Evolutionary conservation across 1,284 basidiomycete genomes (phyloP), one percentile per base, ranked within the genome.

Genomic region (Cutaneotrichosporon sp.): DNA sequence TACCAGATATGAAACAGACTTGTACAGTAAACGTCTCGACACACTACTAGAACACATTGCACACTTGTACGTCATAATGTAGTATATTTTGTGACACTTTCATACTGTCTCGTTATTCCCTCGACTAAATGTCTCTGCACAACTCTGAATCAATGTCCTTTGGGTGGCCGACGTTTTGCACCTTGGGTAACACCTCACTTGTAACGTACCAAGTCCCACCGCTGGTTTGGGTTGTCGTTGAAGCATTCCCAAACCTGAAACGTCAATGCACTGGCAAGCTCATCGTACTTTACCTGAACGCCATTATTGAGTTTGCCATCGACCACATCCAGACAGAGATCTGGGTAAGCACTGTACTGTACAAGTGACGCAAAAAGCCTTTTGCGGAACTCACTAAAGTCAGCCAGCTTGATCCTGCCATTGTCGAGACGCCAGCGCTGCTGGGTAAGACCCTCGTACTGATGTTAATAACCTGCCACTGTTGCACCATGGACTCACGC

Each of bases 171-270:
- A n/a, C n/a, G n/a, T n/a, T n/a, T n/a, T n/a, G n/a, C n/a, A n/a
- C n/a, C n/a, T n/a, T n/a, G n/a, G n/a, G n/a, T n/a, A n/a, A n/a
- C n/a, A n/a, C n/a, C n/a, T n/a, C n/a, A n/a, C n/a, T n/a, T n/a
- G n/a, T n/a, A n/a, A n/a, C n/a, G n/a, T n/a, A n/a, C n/a, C n/a
- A 45, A 18, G 14, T 20, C 20, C 30, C 30, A 45, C 17, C 35
- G 17, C 33, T 45, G 43, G 43, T 45, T 45, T 4, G 43, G 43
- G 26, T 33, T 33, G 18, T 18, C 18, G 33, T 17, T 20, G 10
- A 30, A 45, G 30, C 43, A 45, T 18, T 45, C 43, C 43, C 43
- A 45, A 8, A 45, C 43, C 43, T 45, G 43, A 10, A 45, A 10
- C 10, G 26, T 30, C 26, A 5, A 5, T 7, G 26, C 26, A 30